Base-by-base conservation (phyloP, 345 rosid species). In the Jatropha curcas region DNA sequence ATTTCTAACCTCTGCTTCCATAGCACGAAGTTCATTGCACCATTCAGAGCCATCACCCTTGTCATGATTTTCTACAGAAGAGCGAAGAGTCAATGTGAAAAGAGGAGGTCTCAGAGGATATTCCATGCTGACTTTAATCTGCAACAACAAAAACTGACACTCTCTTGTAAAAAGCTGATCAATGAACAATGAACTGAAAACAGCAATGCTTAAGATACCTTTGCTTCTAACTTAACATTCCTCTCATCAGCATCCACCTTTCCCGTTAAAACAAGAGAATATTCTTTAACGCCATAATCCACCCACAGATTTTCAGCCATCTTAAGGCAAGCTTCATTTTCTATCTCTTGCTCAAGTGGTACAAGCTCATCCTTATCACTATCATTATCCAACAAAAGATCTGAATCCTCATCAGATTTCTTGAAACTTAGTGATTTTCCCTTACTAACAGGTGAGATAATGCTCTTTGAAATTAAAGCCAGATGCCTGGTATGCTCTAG, bases 1-100 rank as follows among this genome's bases (percentile, higher is more conserved):
- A n/a, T n/a, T n/a, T n/a, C 81, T 87, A 77, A 91, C 98, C 91
- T 92, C 92, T 60, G 92, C 97, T 88, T 95, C 98, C 85, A 92
- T 89, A 58, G 94, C 91, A 70, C 89, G 86, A 35, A 92, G 88
- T 84, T 90, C 90, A 73, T 91, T 90, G 80, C 79, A 87, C 86
- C 86, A 81, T 75, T 82, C 84, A 68, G 74, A 80, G 77, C 74
- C 52, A 65, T 75, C 81, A 57, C 71, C 79, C 34, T 72, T 76
- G n/a, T 60, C 60, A 50, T 41, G 63, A 59, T 73, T 76, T 74
- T 80, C 87, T 77, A 71, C 87, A 46, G 78, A 59, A 55, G 79
- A 52, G 73, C 48, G 72, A 50, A 90, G 84, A 77, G 81, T 83
- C 80, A 95, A 20, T 60, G 84, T 70, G 80, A 95, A 90, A 45